These are phyloP conservation scores for Ustilago nuda DNA, from an alignment of 1,284 basidiomycete species.

Conservation along the genomic window DNA sequence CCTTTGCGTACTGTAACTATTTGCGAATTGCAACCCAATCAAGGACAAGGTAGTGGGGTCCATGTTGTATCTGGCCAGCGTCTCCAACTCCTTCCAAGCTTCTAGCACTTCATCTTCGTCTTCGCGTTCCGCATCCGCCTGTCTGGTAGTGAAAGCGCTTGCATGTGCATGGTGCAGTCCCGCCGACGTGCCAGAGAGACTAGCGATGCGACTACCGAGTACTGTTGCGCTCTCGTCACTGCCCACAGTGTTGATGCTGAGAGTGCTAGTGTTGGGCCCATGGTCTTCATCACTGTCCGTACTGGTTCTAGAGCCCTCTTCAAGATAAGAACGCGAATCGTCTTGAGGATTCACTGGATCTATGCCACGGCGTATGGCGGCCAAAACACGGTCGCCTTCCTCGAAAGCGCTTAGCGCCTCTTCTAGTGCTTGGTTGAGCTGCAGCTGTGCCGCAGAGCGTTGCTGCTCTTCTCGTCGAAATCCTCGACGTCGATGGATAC, in stretches of 20 bases:
- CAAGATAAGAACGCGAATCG: neutral
- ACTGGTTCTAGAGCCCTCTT: slow-evolving; percentile 15
- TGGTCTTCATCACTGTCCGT: slow-evolving; percentile 47
- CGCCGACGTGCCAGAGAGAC: slow-evolving; percentile 30
- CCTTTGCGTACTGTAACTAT: slow-evolving; percentile 17
- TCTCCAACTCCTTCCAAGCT: slow-evolving; percentile 39
- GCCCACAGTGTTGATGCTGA: slow-evolving; percentile 48
- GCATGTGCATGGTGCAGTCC: slow-evolving; percentile 15
- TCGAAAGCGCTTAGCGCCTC: slow-evolving; percentile 43
- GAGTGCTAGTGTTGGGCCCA: slow-evolving; percentile 42
- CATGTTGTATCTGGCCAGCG: slow-evolving; percentile 54
- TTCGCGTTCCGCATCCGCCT: slow-evolving; percentile 15
- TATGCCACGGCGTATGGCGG: slow-evolving; percentile 28
- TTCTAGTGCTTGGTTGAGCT: slow-evolving; percentile 47
- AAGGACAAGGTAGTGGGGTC: slow-evolving; percentile 56
- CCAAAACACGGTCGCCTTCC: slow-evolving; percentile 33
- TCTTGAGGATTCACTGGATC: neutral
- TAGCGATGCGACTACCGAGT: slow-evolving; percentile 38
- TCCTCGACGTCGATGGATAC: slow-evolving; percentile 14
- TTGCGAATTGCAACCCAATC: slow-evolving; percentile 49
- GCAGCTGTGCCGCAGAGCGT: slow-evolving; percentile 33
- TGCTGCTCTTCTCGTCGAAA: slow-evolving; percentile 24
- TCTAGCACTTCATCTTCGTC: slow-evolving; percentile 45
- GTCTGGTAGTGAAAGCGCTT: neutral
- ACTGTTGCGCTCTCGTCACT: slow-evolving; percentile 54